These are phyloP conservation scores for Pestalotiopsis sp. DNA, from an alignment of 2,329 filamentous ascomycete species.

Conservation along the genomic window DNA sequence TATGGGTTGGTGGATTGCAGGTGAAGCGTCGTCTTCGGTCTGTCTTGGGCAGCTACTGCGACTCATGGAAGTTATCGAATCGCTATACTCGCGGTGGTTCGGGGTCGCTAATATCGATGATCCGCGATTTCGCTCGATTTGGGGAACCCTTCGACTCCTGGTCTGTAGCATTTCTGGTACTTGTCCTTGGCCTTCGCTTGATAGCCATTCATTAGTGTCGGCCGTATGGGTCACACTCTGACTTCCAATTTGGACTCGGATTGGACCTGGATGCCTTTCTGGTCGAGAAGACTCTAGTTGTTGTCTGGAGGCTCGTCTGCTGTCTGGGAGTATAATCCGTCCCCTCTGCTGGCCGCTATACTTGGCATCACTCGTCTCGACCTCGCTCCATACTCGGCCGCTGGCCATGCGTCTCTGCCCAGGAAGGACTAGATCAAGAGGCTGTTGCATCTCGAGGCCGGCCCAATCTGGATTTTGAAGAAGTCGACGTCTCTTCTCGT, in stretches of 20 bases:
- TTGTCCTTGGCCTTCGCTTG: background rate
- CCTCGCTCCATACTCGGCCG: constrained; percentile 25
- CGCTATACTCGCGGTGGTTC: background rate
- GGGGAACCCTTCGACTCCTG: background rate
- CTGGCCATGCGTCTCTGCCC: constrained; percentile 21
- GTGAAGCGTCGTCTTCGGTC: constrained; percentile 17
- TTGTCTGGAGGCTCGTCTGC: background rate
- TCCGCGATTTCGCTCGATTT: background rate
- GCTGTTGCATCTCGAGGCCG: constrained; percentile 34
- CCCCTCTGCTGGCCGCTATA: background rate
- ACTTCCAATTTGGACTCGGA: constrained; percentile 36
- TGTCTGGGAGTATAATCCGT: background rate
- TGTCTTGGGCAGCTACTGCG: background rate
- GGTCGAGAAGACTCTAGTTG: background rate
- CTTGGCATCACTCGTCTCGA: constrained; percentile 14
- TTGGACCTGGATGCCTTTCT: background rate
- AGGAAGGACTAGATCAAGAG: constrained; percentile 32
- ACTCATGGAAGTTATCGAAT: background rate
- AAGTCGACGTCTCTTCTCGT: constrained; percentile 31
- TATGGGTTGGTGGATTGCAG: constrained; percentile 26
- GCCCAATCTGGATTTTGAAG: constrained; percentile 37
- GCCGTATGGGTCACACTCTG: background rate
- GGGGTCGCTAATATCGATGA: background rate
- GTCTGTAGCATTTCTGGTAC: background rate
- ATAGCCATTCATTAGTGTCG: background rate